Evolutionary conservation across 352 stramenopile genomes (phyloP).

Genomic region (Phytophthora meadii): DNA sequence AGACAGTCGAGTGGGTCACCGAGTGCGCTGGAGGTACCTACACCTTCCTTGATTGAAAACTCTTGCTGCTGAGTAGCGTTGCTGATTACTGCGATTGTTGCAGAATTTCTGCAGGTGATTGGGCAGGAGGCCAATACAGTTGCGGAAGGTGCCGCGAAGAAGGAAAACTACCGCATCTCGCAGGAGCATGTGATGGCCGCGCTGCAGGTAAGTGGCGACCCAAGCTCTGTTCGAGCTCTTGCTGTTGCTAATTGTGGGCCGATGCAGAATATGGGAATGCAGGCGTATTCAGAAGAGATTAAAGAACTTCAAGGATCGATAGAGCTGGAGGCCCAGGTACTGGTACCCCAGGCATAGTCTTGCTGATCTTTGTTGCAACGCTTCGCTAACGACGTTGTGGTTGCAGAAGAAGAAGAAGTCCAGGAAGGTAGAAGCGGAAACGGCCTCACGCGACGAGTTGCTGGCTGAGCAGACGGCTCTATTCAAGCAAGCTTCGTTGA

Average conservation of each 20-base stretch:
- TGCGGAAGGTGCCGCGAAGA: slow-evolving; percentile 54
- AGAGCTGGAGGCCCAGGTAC: slow-evolving; percentile 39
- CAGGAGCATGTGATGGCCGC: slow-evolving; percentile 62
- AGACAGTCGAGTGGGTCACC: slow-evolving; percentile 72
- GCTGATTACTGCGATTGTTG: slow-evolving; percentile 8
- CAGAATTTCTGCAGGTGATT: slow-evolving; percentile 63
- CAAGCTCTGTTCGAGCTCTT: not conserved
- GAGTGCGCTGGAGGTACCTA: slow-evolving; percentile 58
- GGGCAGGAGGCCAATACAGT: slow-evolving; percentile 58
- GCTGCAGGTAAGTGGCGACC: slow-evolving; percentile 45
- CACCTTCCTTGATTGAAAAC: not conserved
- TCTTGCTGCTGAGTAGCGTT: not conserved
- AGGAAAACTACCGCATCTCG: slow-evolving; percentile 76
- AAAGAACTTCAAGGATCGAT: slow-evolving; percentile 39
- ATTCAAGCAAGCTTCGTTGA: slow-evolving; percentile 70
- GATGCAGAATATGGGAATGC: slow-evolving; percentile 47
- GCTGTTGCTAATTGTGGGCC: slow-evolving; percentile 2
- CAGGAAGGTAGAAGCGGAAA: slow-evolving; percentile 43
- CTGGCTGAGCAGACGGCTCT: slow-evolving; percentile 75
- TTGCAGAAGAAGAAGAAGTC: slow-evolving; percentile 55
- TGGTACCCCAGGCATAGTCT: too few relatives aligned
- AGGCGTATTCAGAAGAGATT: slow-evolving; percentile 40
- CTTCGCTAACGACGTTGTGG: not conserved
- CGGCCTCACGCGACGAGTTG: slow-evolving; percentile 57
- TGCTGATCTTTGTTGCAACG: too few relatives aligned